These are phyloP conservation scores for Pseudocercospora eumusae DNA, from an alignment of 2,329 filamentous ascomycete genomes.

Conservation along the genomic window DNA sequence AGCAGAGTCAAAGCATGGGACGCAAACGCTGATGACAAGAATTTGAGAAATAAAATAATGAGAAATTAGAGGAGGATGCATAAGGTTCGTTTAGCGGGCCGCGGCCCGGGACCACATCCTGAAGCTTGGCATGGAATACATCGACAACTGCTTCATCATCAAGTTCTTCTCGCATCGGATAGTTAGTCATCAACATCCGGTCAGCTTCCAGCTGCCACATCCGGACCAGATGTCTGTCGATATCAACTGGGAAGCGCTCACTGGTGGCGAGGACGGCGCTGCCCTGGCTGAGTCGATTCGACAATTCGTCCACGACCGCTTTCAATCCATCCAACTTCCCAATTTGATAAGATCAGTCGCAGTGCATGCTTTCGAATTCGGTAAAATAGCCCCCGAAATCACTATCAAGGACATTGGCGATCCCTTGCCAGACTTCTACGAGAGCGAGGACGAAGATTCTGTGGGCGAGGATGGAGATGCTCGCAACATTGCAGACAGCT, in stretches of 20 bases:
- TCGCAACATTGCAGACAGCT: conserved; percentile 6
- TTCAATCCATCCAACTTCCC: conserved; percentile 86
- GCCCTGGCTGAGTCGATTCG: conserved; percentile 84
- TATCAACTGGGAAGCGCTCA: conserved; percentile 93
- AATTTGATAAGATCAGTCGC: conserved; percentile 96
- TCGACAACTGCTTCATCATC: neutral
- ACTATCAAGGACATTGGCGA: conserved; percentile 97
- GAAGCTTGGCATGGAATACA: neutral
- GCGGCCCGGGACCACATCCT: neutral
- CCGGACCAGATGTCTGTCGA: conserved; percentile 80
- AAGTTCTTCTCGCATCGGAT: neutral
- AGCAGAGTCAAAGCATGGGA: neutral
- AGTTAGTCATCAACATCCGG: neutral
- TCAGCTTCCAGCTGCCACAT: conserved; percentile 7
- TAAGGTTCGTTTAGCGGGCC: neutral
- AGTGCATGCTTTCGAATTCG: conserved; percentile 92
- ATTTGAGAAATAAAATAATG: too few relatives aligned
- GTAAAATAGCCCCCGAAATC: conserved; percentile 75
- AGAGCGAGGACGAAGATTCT: conserved; percentile 69
- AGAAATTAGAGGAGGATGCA: neutral
- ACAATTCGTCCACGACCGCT: conserved; percentile 91
- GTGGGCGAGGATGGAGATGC: conserved; percentile 47
- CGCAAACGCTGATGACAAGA: neutral
- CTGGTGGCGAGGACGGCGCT: conserved; percentile 81
- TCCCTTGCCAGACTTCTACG: conserved; percentile 94